Evolutionary conservation across 2,329 filamentous ascomycete genomes (phyloP).

Genomic region (Microsporum canis): DNA sequence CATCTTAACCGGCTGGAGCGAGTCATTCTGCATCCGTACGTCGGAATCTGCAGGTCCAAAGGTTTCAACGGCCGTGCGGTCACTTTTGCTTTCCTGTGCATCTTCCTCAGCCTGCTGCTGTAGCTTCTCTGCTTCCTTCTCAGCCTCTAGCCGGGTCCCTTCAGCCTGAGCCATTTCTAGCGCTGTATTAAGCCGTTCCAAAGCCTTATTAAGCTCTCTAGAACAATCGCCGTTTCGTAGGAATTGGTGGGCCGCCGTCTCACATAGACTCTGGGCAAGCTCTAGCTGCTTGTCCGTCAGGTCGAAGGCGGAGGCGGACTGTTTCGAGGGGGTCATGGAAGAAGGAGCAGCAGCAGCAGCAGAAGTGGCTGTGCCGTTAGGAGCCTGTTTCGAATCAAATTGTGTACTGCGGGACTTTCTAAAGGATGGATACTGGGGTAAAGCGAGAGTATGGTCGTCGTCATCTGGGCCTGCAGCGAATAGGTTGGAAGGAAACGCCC

Average conservation of each 20-base stretch:
- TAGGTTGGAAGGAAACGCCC: conserved; percentile 9
- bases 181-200: conserved; percentile 53
- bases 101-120: conserved; percentile 10
- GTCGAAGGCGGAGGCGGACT: conserved; percentile 53
- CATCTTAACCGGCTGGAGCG: neutral
- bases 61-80: neutral
- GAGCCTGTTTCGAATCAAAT: neutral
- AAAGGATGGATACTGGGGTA: conserved; percentile 10
- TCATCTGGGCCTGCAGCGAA: conserved; percentile 2
- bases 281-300: conserved; percentile 68
- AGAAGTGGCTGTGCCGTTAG: neutral
- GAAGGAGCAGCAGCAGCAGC: neutral
- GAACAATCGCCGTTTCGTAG: conserved; percentile 76
- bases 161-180: conserved; percentile 50
- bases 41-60: conserved; percentile 1
- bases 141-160: conserved; percentile 44
- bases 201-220: conserved; percentile 61
- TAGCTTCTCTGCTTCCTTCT: conserved; percentile 31
- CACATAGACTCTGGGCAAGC: conserved; percentile 67
- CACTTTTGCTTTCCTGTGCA: conserved; percentile 8
- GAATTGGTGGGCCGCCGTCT: conserved; percentile 78
- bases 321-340: conserved; percentile 5
- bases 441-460: neutral
- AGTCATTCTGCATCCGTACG: neutral
- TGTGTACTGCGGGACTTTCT: conserved; percentile 6